phyloP scores from a whole-genome alignment of 1,284 basidiomycete genomes.

The Austroboletus olivaceoglutinosus region DNA sequence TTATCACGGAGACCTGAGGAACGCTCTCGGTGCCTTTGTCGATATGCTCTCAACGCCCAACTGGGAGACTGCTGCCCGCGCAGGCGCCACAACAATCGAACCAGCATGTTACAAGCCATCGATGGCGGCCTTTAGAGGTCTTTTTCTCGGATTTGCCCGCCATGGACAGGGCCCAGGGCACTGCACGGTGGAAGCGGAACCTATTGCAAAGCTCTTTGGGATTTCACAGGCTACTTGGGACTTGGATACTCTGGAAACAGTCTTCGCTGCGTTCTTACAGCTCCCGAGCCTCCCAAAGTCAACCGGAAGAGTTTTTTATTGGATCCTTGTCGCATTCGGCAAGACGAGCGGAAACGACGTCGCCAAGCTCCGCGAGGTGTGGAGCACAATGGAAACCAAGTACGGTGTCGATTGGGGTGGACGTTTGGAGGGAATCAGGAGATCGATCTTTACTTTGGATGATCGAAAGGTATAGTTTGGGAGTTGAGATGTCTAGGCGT shows the following conservation, averaged over 20 bases:
- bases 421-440: slow-evolving; percentile 45
- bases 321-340: slow-evolving; percentile 62
- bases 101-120: slow-evolving; percentile 43
- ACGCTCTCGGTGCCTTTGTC: slow-evolving; percentile 58
- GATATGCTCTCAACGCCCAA: slow-evolving; percentile 65
- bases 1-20: slow-evolving; percentile 65
- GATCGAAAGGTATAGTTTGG: slow-evolving; percentile 5
- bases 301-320: slow-evolving; percentile 52
- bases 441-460: slow-evolving; percentile 31
- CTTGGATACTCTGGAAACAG: slow-evolving; percentile 47
- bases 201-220: slow-evolving; percentile 4
- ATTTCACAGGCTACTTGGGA: slow-evolving; percentile 44
- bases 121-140: slow-evolving; percentile 58
- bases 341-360: slow-evolving; percentile 53
- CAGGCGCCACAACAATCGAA: slow-evolving; percentile 26
- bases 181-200: not conserved
- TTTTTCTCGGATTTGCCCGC: slow-evolving; percentile 76
- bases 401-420: slow-evolving; percentile 51
- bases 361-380: slow-evolving; percentile 49
- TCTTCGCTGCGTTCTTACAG: slow-evolving; percentile 60
- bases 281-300: slow-evolving; percentile 45
- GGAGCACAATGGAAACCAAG: slow-evolving; percentile 50
- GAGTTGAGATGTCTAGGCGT: not conserved
- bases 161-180: slow-evolving; percentile 40
- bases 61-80: slow-evolving; percentile 33